These are phyloP conservation scores for Camillea tinctor DNA, from an alignment of 2,329 filamentous ascomycete genomes.

Conservation along the genomic window DNA sequence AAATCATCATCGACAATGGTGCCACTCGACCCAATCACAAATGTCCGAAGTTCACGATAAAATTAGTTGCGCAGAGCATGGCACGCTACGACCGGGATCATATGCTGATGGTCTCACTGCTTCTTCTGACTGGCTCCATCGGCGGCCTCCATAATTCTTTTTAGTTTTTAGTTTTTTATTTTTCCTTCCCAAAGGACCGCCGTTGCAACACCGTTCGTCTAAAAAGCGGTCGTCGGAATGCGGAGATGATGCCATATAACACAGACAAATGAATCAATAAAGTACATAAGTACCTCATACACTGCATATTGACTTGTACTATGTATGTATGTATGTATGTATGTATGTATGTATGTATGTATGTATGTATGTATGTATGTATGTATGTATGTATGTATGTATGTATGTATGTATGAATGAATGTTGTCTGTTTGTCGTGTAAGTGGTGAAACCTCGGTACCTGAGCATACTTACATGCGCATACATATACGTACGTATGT, in stretches of 20 bases:
- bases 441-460: not conserved
- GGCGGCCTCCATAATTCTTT: not conserved
- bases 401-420: too few relatives aligned
- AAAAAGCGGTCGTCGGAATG: not conserved
- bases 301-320: too few relatives aligned
- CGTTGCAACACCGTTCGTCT: not conserved
- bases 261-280: not conserved
- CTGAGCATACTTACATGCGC: too few relatives aligned
- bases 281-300: not conserved
- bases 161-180: too few relatives aligned
- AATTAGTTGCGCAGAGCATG: constrained; percentile 10
- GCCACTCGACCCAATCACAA: constrained; percentile 17
- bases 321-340: too few relatives aligned
- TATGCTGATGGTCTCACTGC: constrained; percentile 6
- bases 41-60: constrained; percentile 18
- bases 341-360: too few relatives aligned
- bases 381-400: too few relatives aligned
- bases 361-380: too few relatives aligned
- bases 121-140: not conserved
- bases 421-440: too few relatives aligned
- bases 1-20: constrained; percentile 21
- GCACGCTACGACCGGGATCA: constrained; percentile 15
- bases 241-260: not conserved
- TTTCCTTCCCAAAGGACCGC: not conserved
- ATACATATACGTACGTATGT: too few relatives aligned